Percentiles rank a stretch among this genome's conserved stretches.
Conservation (phyloP, 1,139 yeast genomes). For the Nakaseomyces glabratus region DNA sequence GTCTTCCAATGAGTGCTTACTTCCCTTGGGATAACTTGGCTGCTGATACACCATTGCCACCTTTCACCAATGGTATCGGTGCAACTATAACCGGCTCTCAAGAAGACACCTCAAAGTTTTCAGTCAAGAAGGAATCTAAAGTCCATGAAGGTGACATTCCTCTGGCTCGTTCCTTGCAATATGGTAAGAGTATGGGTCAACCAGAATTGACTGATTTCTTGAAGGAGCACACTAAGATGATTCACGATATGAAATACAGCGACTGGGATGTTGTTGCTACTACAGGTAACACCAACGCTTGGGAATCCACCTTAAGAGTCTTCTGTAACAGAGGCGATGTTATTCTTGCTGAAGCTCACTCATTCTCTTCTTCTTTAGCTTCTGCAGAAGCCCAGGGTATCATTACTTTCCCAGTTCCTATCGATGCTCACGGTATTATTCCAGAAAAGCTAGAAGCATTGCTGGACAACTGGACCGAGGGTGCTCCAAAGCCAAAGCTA, state of each 20-base stretch:
- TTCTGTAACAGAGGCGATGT: constrained; percentile 72
- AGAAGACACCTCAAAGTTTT: constrained; percentile 36
- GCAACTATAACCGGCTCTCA: constrained; percentile 46
- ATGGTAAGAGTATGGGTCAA: constrained; percentile 78
- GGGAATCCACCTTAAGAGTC: constrained; percentile 80
- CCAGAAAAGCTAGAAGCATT: constrained; percentile 61
- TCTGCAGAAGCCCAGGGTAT: constrained; percentile 70
- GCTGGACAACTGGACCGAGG: constrained; percentile 63
- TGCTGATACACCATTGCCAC: constrained; percentile 67
- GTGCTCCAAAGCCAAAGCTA: constrained; percentile 61
- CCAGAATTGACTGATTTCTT: constrained; percentile 58
- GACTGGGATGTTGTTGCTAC: constrained; percentile 62
- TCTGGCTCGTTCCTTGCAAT: constrained; percentile 78
- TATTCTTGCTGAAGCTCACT: constrained; percentile 71
- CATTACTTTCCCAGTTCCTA: constrained; percentile 58
- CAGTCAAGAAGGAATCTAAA: constrained; percentile 33
- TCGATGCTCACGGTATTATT: constrained; percentile 72
- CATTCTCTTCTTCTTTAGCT: constrained; percentile 79
- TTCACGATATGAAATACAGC: constrained; percentile 52
- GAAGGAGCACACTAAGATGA: constrained; percentile 63
- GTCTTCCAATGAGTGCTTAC: constrained; percentile 80
- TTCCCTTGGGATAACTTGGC: constrained; percentile 80
- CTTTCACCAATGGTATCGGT: constrained; percentile 68
- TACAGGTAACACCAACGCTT: constrained; percentile 79
- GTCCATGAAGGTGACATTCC: constrained; percentile 53